A percentile compares a stretch with the other conserved stretches of the same genome.
Evolutionary conservation across 768 basidiomycete species (phyloP).

Genomic region (Russula sp.): DNA sequence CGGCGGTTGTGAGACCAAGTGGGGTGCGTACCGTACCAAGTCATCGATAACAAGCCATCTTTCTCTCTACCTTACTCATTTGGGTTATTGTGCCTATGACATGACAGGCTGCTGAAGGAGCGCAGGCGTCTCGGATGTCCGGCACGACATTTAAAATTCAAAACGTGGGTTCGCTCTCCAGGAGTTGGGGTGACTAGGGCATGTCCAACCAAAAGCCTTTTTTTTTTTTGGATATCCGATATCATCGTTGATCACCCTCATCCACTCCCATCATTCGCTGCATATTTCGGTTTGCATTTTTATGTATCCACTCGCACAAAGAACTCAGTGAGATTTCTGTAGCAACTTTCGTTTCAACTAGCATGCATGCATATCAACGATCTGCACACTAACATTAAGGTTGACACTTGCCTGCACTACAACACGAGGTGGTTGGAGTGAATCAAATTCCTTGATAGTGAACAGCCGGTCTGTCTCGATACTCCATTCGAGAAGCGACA

Average conservation of each 20-base stretch:
- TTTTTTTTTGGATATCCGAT: not conserved
- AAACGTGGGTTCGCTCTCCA: slow-evolving; percentile 31
- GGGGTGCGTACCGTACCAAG: not conserved
- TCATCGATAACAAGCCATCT: not conserved
- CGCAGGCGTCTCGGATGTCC: not conserved
- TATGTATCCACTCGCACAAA: slow-evolving; percentile 12
- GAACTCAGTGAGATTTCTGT: not conserved
- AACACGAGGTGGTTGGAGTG: not conserved
- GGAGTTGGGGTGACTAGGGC: slow-evolving; percentile 32
- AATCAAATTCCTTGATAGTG: not conserved
- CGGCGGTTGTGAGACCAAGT: not conserved
- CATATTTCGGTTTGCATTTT: slow-evolving; percentile 2
- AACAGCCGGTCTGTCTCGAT: not conserved
- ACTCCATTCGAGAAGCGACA: not conserved
- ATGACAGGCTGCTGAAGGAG: not conserved
- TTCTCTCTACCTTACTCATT: not conserved
- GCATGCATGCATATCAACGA: too few species aligned
- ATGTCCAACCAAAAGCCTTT: not conserved
- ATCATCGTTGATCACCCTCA: not conserved
- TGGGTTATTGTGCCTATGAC: not conserved
- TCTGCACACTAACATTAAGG: not conserved
- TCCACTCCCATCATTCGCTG: not conserved
- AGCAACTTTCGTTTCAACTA: not conserved
- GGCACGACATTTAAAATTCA: slow-evolving; percentile 27
- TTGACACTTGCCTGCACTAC: not conserved